These are phyloP conservation scores for Pilatotrama ljubarskyi DNA, from an alignment of 768 basidiomycete genomes.

Conservation along the genomic window DNA sequence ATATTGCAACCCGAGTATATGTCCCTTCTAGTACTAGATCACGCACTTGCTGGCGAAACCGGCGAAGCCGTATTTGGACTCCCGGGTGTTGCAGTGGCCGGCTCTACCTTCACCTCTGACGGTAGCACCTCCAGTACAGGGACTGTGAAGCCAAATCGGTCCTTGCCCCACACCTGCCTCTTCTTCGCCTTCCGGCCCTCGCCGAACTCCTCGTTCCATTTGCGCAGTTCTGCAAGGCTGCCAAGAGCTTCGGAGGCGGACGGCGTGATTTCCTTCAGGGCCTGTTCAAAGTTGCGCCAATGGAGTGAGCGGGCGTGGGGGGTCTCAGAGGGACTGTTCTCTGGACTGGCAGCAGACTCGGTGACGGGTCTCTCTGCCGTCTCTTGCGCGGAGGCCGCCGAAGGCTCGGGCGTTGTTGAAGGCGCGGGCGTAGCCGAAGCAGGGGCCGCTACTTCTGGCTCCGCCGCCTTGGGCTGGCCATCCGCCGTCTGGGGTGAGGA, in stretches of 20 bases:
- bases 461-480: not conserved
- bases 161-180: slow-evolving; percentile 82
- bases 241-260: slow-evolving; percentile 83
- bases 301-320: slow-evolving; percentile 40
- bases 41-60: not conserved
- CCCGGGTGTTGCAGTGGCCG: slow-evolving; percentile 4
- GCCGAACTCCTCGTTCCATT: slow-evolving; percentile 95
- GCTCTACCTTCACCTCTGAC: slow-evolving; percentile 20
- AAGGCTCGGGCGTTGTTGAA: slow-evolving; percentile 2
- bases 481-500: not conserved
- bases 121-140: slow-evolving; percentile 13
- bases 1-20: slow-evolving; percentile 2
- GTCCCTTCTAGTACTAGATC: slow-evolving; percentile 1
- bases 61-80: not conserved
- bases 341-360: slow-evolving; percentile 6
- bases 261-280: slow-evolving; percentile 86
- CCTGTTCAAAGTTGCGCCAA: slow-evolving; percentile 74
- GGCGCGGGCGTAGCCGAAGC: slow-evolving; percentile 1
- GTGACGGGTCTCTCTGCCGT: not conserved
- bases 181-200: slow-evolving; percentile 73
- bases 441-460: not conserved
- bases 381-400: not conserved
- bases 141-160: slow-evolving; percentile 81
- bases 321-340: slow-evolving; percentile 3
- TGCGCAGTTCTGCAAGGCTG: slow-evolving; percentile 70